Percentiles rank a stretch among this genome's conserved stretches.
Evolutionary conservation across 1,139 yeast genomes (phyloP).

Genomic region (Nadsonia starkeyi-henricii): DNA sequence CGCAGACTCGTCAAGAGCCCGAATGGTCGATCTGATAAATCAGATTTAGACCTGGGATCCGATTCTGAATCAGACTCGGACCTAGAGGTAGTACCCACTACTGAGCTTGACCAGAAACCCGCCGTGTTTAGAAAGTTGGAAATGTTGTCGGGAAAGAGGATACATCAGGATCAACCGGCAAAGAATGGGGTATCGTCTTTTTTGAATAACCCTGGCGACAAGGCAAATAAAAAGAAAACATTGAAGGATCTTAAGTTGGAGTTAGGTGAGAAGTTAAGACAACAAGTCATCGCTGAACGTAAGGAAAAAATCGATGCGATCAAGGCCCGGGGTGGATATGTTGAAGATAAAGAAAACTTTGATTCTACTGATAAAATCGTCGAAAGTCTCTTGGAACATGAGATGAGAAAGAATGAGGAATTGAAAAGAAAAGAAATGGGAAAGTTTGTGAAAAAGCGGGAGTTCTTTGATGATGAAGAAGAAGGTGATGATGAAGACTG

Average conservation of each 20-base stretch:
- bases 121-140: background rate
- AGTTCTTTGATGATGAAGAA: conserved; percentile 5
- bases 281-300: background rate
- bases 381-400: background rate
- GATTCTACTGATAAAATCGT: background rate
- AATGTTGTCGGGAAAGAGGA: background rate
- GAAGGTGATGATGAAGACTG: conserved; percentile 5
- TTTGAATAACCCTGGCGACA: conserved; percentile 1
- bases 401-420: background rate
- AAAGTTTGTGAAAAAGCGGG: conserved; percentile 4
- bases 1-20: background rate
- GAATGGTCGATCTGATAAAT: background rate
- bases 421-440: background rate
- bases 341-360: background rate
- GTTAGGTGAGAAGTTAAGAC: background rate
- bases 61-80: background rate
- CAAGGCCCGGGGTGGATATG: background rate
- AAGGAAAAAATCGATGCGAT: conserved; percentile 1
- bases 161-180: background rate
- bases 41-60: background rate
- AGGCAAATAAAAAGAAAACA: conserved; percentile 11
- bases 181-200: background rate
- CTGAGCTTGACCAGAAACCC: background rate
- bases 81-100: background rate
- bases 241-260: background rate